Evolutionary conservation across 2,329 filamentous ascomycete species (phyloP), one percentile per base, ranked within the genome.

Genomic region (Ascochyta clinopodiicola): DNA sequence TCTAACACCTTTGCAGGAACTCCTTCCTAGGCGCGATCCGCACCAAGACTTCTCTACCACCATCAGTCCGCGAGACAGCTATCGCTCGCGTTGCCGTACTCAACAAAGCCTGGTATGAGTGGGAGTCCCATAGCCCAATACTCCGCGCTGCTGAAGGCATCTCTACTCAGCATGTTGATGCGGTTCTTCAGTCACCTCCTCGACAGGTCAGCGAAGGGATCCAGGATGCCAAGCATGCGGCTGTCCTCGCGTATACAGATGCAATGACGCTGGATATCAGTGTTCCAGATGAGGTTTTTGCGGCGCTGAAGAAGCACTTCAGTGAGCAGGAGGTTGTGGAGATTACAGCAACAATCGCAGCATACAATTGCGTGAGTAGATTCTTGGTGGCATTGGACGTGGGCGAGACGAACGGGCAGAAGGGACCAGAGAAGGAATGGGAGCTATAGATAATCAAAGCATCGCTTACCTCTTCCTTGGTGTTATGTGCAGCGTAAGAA

Each of bases 91-190:
- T 96, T 13, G 92, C 92, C 12, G 87, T 89, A 15, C 83, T 91
- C 66, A 96, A 96, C 76, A 76, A 82, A 17, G 92, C 92, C 1
- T 91, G 89, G 86, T 96, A 92, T 75, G 92, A 96, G 75, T 96
- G 90, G 91, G 84, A 79, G 32, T 85, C 91, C 50, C 92, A 96
- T 71, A 87, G 87, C 15, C 91, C 91, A 1, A 69, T 80, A 3
- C 80, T 94, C 13, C 82, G 48, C 12, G 56, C 62, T 21, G 62
- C 49, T 19, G 27, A 54, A 27, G 63, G 61, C 44, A 56, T 91
- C 19, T 85, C 81, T 0, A 87, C 87, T 5, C 81, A 48, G 21
- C 68, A 75, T 62, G 22, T 76, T 62, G 21, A 66, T 25, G 60
- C 71, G 24, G 64, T 75, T 15, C 51, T 70, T 8, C 40, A 61